Conservation (phyloP, 1,284 basidiomycete genomes). For the Melampsora occidentalis region DNA sequence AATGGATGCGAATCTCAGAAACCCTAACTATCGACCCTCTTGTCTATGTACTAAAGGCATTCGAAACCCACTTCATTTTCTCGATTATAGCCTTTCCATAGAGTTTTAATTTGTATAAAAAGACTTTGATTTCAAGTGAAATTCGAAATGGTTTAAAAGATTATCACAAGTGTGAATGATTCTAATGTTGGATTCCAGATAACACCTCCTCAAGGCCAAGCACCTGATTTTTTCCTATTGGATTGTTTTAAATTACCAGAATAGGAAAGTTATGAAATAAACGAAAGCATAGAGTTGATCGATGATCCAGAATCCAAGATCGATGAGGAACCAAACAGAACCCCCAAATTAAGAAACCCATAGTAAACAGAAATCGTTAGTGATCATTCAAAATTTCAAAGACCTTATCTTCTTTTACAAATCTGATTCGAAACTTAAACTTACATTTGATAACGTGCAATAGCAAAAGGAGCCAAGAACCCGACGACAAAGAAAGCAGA, state of each 20-base stretch:
- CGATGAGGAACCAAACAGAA: no score
- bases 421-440: background rate
- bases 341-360: background rate
- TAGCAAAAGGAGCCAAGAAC: conserved; percentile 43
- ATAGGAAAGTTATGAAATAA: background rate
- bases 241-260: background rate
- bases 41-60: no score
- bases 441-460: conserved; percentile 44
- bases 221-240: conserved; percentile 36
- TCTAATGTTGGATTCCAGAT: no score
- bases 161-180: no score
- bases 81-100: no score
- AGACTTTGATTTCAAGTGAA: no score
- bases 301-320: no score
- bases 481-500: conserved; percentile 36
- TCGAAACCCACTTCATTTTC: no score
- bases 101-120: no score
- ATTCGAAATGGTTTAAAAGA: no score
- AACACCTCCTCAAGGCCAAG: conserved; percentile 22
- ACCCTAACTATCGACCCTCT: no score
- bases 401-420: background rate
- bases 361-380: background rate
- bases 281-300: background rate
- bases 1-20: no score
- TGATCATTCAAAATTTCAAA: background rate